Evolutionary conservation across 2,329 filamentous ascomycete species (phyloP), one percentile per base, ranked within the genome.

Genomic region (Neoascochyta sp.): DNA sequence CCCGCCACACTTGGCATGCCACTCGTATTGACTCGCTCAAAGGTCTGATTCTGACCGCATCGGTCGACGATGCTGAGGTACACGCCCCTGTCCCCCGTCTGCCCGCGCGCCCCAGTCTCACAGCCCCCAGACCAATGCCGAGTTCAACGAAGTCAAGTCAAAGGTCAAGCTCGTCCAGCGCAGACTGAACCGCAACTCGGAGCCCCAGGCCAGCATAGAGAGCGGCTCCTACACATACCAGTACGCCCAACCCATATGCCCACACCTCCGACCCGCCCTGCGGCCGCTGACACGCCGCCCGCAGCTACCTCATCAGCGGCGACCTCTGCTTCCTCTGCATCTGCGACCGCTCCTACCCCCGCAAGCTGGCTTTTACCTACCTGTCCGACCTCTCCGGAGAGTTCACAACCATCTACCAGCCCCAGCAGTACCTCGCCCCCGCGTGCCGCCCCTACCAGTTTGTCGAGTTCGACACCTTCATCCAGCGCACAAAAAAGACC

Each of bases 321-420:
- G 81, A 86, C 52, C 75, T 98, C 49, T 82, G 88, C 68, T 96
- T 94, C 73, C 75, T 96, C 52, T 88, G 85, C 73, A 90, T 98
- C 66, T 89, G 86, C 72, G 89, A 95, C 65, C 76, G 80, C 35
- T 86, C 86, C 34, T 98, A 96, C 73, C 90, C 92, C 36, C 90
- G 92, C 66, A 96, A 98, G 68, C 84, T 98, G 27, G 90, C 93
- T 57, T 95, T 98, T 67, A 95, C 90, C 40, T 98, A 96, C 75
- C 87, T 98, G 39, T 80, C 86, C 52, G 92, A 98, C 70, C 77
- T 98, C 32, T 78, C 85, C 36, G 77, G 79, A 63, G 92, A 98
- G 71, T 98, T 98, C 73, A 81, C 81, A 43, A 89, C 80, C 45
- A 88, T 83, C 34, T 93, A 98, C 73, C 76, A 81, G 26, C 61